Percentiles rank a stretch among this genome's conserved stretches.
Conservation (phyloP, 2,329 filamentous ascomycete genomes). For the Trichoderma sp. region DNA sequence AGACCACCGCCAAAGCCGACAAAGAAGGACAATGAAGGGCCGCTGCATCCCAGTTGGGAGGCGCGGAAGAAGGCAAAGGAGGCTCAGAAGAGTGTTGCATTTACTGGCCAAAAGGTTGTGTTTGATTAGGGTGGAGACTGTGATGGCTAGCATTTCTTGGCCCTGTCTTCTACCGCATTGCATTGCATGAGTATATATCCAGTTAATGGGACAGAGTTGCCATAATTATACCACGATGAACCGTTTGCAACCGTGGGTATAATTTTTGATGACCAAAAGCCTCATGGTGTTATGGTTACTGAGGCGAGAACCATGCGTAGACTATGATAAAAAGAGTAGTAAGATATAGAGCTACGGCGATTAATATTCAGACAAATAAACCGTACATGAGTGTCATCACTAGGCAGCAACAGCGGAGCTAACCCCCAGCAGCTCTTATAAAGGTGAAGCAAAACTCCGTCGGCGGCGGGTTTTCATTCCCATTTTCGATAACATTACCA, state of each 20-base stretch:
- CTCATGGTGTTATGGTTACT: neutral
- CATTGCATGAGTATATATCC: neutral
- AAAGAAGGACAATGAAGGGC: slow-evolving; percentile 50
- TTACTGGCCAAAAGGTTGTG: slow-evolving; percentile 29
- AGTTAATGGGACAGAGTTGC: neutral
- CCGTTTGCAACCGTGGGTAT: neutral
- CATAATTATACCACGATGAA: neutral
- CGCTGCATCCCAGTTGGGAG: slow-evolving; percentile 50
- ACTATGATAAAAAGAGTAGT: neutral
- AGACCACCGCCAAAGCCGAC: slow-evolving; percentile 34
- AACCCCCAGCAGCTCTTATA: neutral
- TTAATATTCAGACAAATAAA: neutral
- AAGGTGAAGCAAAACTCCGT: neutral
- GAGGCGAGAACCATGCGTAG: neutral
- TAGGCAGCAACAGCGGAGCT: slow-evolving; percentile 7
- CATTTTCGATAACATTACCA: neutral
- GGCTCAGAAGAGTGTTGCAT: slow-evolving; percentile 25
- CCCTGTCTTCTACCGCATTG: neutral
- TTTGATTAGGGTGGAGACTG: slow-evolving; percentile 27
- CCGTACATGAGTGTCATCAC: neutral
- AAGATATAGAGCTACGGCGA: neutral
- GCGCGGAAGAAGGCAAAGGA: slow-evolving; percentile 30
- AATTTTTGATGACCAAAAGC: neutral
- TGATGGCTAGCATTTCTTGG: neutral
- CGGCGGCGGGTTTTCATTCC: neutral